Conservation (phyloP, 257 asterid species). For the Solanum rostratum region DNA sequence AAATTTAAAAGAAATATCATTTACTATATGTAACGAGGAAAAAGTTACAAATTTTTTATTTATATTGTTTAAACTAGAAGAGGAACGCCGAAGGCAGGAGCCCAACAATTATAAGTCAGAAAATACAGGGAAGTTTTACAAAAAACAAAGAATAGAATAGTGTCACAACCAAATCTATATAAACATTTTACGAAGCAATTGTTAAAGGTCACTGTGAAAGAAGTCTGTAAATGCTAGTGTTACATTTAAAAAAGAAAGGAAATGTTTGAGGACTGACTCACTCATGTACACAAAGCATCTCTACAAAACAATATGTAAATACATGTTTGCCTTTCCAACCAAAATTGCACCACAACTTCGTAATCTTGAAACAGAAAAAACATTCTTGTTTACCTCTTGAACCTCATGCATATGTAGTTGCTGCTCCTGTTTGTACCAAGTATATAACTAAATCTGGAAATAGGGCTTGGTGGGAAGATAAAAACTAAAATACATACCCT, state of each 20-base stretch:
- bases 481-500: slow-evolving; percentile 37
- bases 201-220: not conserved
- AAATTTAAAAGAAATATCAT: too few species aligned
- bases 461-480: not conserved
- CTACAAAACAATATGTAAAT: not conserved
- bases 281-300: not conserved
- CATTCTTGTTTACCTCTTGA: slow-evolving; percentile 63
- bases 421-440: slow-evolving; percentile 53
- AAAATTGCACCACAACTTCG: slow-evolving; percentile 83
- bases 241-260: not conserved
- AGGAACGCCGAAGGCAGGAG: too few species aligned
- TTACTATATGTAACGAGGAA: too few species aligned
- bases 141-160: too few species aligned
- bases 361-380: slow-evolving; percentile 55
- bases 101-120: too few species aligned
- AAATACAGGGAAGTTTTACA: too few species aligned
- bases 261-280: not conserved
- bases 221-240: not conserved
- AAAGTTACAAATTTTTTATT: too few species aligned
- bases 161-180: too few species aligned
- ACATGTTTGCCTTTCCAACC: slow-evolving; percentile 94
- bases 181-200: not conserved
- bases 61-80: too few species aligned
- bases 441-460: not conserved
- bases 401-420: slow-evolving; percentile 78